Evolutionary conservation across 2,329 filamentous ascomycete genomes (phyloP), one percentile per base, ranked within the genome.

Genomic region (Aspergillus sp.): DNA sequence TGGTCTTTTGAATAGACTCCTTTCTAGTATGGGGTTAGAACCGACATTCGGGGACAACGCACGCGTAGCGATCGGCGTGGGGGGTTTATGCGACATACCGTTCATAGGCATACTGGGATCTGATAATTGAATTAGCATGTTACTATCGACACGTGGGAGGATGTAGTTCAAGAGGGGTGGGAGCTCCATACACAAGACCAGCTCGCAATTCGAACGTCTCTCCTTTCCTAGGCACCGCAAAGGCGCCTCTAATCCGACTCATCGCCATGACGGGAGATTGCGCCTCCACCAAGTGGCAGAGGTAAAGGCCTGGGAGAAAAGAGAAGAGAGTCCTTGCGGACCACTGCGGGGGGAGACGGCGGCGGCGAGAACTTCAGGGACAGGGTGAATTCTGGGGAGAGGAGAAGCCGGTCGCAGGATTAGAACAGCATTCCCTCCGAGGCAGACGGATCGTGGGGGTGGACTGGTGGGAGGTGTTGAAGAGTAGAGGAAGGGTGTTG

Each of bases 81-180:
- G 35, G 49, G 48, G 20, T 16, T 11, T 30, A 36, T 40, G n/a
- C 35, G n/a, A 61, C 63, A 61, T 73, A 84, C 82, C 84, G 87
- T 83, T 99, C 94, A 77, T 95, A 96, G 55, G 94, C 94, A 87
- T 97, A 99, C 78, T 99, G 94, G 59, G 94, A 99, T 59, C 95
- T 82, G 60, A 56, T 48, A 49, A 45, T 51, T 52, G 22, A 7
- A 67, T 74, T 62, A 75, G 67, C 58, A 68, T 71, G 54, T 53
- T 43, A 41, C 46, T 8, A 35, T 20, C 11, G 48, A 30, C 36
- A 50, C 33, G 16, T 38, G 8, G 14, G 35, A 38, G 11, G 35
- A 5, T 5, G 4, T 45, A 41, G 51, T 43, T 54, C 44, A 35
- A 47, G 45, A 47, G 52, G 52, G 52, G 26, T 30, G 26, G 26